A percentile compares a stretch with the other conserved stretches of the same genome.
Conservation (phyloP, 2,329 filamentous ascomycete genomes). For the Grosmannia huntii region DNA sequence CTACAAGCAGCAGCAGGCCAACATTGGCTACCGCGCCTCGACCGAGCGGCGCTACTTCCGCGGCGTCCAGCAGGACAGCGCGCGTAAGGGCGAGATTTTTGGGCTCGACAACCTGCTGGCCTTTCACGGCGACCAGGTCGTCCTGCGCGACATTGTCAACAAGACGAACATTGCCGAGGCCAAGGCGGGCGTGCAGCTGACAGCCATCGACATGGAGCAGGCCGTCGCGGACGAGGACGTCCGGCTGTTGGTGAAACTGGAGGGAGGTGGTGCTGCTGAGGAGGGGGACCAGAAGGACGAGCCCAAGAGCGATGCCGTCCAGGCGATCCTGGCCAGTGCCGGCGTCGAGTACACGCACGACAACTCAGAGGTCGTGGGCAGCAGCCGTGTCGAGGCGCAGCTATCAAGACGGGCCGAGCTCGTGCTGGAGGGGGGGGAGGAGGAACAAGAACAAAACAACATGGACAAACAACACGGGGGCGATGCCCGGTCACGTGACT, state of each 20-base stretch:
- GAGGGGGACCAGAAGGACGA: background rate
- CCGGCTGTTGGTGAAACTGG: constrained; percentile 31
- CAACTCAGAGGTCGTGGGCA: constrained; percentile 88
- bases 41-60: constrained; percentile 90
- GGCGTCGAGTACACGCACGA: constrained; percentile 95
- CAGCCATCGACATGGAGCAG: constrained; percentile 60
- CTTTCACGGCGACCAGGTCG: constrained; percentile 64
- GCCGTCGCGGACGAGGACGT: constrained; percentile 40
- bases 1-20: constrained; percentile 98
- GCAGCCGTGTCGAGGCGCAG: constrained; percentile 79
- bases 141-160: constrained; percentile 92
- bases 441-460: constrained; percentile 20
- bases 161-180: constrained; percentile 96
- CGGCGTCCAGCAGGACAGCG: constrained; percentile 73
- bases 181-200: constrained; percentile 67
- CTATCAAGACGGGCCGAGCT: constrained; percentile 62
- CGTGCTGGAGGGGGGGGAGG: constrained; percentile 33
- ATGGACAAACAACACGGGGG: background rate
- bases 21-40: constrained; percentile 90
- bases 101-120: constrained; percentile 77
- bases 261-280: constrained; percentile 32
- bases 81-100: constrained; percentile 86
- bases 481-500: background rate
- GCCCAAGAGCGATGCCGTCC: constrained; percentile 56
- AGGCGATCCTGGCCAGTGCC: constrained; percentile 75